These are phyloP conservation scores for Omphalotus guepiniiformis DNA, from an alignment of 768 basidiomycete genomes.

Conservation along the genomic window DNA sequence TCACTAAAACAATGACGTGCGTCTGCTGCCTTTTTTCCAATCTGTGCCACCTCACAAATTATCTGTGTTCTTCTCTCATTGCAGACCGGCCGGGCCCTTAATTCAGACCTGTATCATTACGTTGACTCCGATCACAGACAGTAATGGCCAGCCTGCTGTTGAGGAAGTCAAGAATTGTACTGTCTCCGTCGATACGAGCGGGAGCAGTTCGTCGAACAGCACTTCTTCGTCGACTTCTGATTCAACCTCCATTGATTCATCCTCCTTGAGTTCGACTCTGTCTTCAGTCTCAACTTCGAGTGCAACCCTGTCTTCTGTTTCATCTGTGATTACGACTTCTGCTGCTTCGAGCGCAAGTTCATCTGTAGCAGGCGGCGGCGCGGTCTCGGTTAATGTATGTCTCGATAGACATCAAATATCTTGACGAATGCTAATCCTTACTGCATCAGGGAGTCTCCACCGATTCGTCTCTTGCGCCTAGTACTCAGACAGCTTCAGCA, in stretches of 20 bases:
- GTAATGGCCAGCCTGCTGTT: constrained; percentile 44
- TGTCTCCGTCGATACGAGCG: constrained; percentile 24
- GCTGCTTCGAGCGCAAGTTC: constrained; percentile 12
- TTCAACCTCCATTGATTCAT: constrained; percentile 8
- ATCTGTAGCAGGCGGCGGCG: constrained; percentile 8
- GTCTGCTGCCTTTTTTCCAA: constrained; percentile 14
- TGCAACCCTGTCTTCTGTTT: constrained; percentile 41
- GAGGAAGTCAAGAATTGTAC: constrained; percentile 53
- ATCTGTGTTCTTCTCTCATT: constrained; percentile 13
- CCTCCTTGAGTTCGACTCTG: constrained; percentile 38
- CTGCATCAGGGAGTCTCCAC: constrained; percentile 1
- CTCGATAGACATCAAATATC: not conserved
- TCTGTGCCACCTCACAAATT: no score
- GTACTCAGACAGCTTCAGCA: constrained; percentile 5
- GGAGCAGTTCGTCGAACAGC: constrained; percentile 7
- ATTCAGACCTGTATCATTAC: constrained; percentile 57
- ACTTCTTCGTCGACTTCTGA: constrained; percentile 6
- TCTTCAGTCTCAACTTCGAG: constrained; percentile 75
- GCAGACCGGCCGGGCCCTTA: constrained; percentile 47
- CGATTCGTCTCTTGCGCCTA: not conserved
- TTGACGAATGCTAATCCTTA: not conserved
- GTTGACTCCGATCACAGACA: constrained; percentile 49
- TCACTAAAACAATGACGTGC: constrained; percentile 44
- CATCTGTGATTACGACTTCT: constrained; percentile 22
- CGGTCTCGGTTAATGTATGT: constrained; percentile 13